Conservation (phyloP, 768 basidiomycete genomes). For the Rhodotorula babjevae region DNA sequence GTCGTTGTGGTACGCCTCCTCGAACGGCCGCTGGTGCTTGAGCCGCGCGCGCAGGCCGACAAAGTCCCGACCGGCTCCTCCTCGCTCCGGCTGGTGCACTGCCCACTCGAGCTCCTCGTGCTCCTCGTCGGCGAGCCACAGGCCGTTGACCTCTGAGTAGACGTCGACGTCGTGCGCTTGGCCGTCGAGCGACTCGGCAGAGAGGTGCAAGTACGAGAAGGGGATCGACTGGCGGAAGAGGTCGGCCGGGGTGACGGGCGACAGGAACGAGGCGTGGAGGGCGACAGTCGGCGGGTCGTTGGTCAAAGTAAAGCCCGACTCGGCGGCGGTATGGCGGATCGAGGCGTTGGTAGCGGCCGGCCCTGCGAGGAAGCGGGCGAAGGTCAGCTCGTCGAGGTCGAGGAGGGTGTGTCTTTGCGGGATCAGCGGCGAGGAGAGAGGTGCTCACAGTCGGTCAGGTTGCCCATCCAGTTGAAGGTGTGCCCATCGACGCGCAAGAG, state of each 20-base stretch:
- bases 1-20: constrained; percentile 17
- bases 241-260: constrained; percentile 35
- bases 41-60: constrained; percentile 8
- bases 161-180: constrained; percentile 23
- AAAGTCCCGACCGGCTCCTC: background rate
- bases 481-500: constrained; percentile 25
- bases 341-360: constrained; percentile 12
- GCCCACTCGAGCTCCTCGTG: constrained; percentile 28
- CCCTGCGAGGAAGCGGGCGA: background rate
- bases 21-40: constrained; percentile 16
- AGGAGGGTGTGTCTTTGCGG: background rate
- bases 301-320: constrained; percentile 14
- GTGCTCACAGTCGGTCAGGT: constrained; percentile 23
- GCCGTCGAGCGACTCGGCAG: constrained; percentile 18
- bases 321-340: constrained; percentile 6
- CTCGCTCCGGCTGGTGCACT: background rate
- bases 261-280: constrained; percentile 45
- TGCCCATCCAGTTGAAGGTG: constrained; percentile 30
- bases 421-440: background rate
- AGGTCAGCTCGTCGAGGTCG: background rate
- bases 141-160: constrained; percentile 31
- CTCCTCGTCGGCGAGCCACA: constrained; percentile 30
- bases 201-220: constrained; percentile 36
- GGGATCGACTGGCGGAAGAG: constrained; percentile 38
- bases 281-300: constrained; percentile 39